Evolutionary conservation across 106 monocot species (phyloP), one percentile per base, ranked within the genome.

Genomic region (Vanilla planifolia): DNA sequence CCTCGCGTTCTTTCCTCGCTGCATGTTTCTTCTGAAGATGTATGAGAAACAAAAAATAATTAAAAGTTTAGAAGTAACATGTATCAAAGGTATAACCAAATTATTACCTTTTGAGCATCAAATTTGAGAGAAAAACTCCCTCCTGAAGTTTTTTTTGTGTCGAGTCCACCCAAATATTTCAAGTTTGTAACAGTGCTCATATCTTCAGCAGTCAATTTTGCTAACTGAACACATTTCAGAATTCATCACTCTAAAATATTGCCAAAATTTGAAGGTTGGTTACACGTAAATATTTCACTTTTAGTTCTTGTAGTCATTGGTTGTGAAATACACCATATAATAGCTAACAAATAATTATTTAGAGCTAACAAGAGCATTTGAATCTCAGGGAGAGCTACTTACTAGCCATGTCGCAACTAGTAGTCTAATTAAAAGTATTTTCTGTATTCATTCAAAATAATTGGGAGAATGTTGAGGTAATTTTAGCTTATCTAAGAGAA

Each of bases 161-260:
- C 76, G 53, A 70, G 65, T 32, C 71, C 79, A 48, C 73, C 88
- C 71, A 88, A 74, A 56, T 74, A 80, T 62, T 59, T 83, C 68
- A 88, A 61, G 62, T 80, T 83, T 43, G 59, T 73, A 20, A 88
- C 68, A 14, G 74, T 65, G 43, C 55, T 65, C 83, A 83, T 80
- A 61, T 88, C 83, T 24, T 83, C 79, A 36, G 63, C 56, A 16
- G 88, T 64, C 33, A 88, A 33, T 45, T 84, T 88, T 23, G 88
- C 88, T 50, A 88, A 68, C 88, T 88, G 83, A 61, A 74, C 67
- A 19, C 24, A 39, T 17, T 34, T 57, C 26, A n/a, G 17, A 3
- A 28, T 27, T 37, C 60, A 59, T 40, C 40, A 40, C 40, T 40
- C 40, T 2, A 53, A 29, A 29, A 53, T 53, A 29, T 30, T 48